A percentile compares a stretch with the other conserved stretches of the same genome.
These are phyloP conservation scores for Primulina huaijiensis DNA, from an alignment of 257 asterid species.

Conservation along the genomic window DNA sequence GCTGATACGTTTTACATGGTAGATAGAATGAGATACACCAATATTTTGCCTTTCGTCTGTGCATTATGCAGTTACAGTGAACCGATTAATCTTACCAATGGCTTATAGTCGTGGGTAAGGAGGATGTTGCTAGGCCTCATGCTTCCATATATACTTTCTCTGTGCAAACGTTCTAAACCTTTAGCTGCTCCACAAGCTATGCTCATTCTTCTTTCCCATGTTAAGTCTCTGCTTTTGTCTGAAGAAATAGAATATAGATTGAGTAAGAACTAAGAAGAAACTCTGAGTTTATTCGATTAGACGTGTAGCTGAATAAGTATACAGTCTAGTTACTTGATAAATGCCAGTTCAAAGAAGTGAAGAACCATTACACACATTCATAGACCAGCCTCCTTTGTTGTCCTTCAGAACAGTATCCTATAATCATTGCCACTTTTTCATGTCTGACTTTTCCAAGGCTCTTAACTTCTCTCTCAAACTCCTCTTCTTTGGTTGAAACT, in stretches of 20 bases:
- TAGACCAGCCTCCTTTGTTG: constrained; percentile 43
- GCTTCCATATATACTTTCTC: constrained; percentile 42
- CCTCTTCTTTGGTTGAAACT: constrained; percentile 36
- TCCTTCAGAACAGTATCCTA: constrained; percentile 53
- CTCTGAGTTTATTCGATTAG: no score
- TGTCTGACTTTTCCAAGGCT: constrained; percentile 39
- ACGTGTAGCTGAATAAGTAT: no score
- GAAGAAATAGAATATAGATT: constrained; percentile 13
- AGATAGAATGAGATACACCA: background rate
- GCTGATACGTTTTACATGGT: constrained; percentile 24
- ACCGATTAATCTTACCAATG: constrained; percentile 37
- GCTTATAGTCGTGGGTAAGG: constrained; percentile 52
- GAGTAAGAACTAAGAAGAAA: background rate
- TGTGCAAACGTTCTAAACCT: constrained; percentile 48
- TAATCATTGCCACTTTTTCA: constrained; percentile 41
- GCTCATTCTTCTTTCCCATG: constrained; percentile 48
- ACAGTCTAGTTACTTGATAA: constrained; percentile 32
- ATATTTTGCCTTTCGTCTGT: background rate
- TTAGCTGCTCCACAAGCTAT: constrained; percentile 50
- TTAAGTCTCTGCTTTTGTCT: constrained; percentile 39
- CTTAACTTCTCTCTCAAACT: constrained; percentile 35
- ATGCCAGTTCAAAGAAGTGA: constrained; percentile 37
- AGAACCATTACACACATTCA: constrained; percentile 50
- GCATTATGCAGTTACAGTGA: background rate
- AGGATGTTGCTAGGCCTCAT: constrained; percentile 55